A percentile compares a stretch with the other conserved stretches of the same genome.
These are phyloP conservation scores for Schwanniomyces etchellsii DNA, from an alignment of 1,139 yeast species.

Conservation along the genomic window DNA sequence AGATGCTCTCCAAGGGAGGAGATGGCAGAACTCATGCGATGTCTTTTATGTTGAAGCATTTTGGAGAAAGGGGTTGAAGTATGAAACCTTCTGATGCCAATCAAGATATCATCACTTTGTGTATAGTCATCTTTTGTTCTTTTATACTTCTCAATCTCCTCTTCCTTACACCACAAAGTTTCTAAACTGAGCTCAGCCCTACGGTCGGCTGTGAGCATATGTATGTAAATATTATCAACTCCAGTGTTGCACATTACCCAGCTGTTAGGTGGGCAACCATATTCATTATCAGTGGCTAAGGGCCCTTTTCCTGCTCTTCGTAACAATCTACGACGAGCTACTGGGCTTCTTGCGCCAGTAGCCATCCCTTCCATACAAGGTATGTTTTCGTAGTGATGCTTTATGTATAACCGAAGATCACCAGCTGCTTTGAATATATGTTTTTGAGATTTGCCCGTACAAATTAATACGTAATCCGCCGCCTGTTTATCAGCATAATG, in stretches of 20 bases:
- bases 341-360: conserved; percentile 52
- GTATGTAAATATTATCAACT: conserved; percentile 59
- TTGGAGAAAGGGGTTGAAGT: conserved; percentile 17
- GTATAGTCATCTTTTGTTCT: conserved; percentile 1
- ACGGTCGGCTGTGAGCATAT: conserved; percentile 66
- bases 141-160: conserved; percentile 24
- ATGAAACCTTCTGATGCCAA: conserved; percentile 44
- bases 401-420: conserved; percentile 41
- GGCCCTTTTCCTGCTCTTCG: conserved; percentile 53
- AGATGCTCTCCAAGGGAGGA: not conserved
- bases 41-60: conserved; percentile 2
- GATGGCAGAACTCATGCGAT: not conserved
- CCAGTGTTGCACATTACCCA: conserved; percentile 81
- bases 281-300: conserved; percentile 49
- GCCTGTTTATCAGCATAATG: conserved; percentile 26
- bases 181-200: conserved; percentile 67
- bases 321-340: conserved; percentile 57
- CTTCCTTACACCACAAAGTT: conserved; percentile 52
- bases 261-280: conserved; percentile 54
- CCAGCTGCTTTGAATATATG: conserved; percentile 71
- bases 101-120: conserved; percentile 40
- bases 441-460: conserved; percentile 74
- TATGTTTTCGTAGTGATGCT: conserved; percentile 25
- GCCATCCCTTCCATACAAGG: conserved; percentile 71
- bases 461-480: conserved; percentile 52